phyloP scores from a whole-genome alignment of 768 basidiomycete genomes.

The Rhizopogon roseolus region DNA sequence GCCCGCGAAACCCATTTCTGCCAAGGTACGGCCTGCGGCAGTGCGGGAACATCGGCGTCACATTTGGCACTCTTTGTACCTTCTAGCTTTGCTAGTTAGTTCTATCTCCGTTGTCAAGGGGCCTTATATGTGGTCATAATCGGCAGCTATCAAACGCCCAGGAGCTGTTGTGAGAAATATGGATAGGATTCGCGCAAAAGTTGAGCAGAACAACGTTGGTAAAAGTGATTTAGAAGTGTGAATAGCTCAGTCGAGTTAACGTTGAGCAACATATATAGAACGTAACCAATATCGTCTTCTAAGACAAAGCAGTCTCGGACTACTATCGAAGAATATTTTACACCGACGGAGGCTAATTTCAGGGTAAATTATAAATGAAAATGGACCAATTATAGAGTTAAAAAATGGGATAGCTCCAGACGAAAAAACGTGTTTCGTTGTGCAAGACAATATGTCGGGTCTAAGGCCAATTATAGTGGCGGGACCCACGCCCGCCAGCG shows the following conservation, averaged over 20 bases:
- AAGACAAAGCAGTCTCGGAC: not conserved
- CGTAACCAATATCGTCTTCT: not conserved
- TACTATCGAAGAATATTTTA: not conserved
- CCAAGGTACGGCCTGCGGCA: not conserved
- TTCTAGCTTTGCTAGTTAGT: slow-evolving; percentile 8
- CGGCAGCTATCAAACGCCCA: not conserved
- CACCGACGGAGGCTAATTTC: slow-evolving; percentile 1
- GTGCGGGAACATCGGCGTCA: slow-evolving; percentile 4
- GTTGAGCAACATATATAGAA: slow-evolving; percentile 5
- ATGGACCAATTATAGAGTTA: slow-evolving; percentile 13
- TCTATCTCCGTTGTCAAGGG: slow-evolving; percentile 21
- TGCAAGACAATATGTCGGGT: slow-evolving; percentile 58
- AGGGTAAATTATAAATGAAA: slow-evolving; percentile 12
- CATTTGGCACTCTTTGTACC: slow-evolving; percentile 11
- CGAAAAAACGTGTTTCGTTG: slow-evolving; percentile 77
- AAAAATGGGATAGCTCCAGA: slow-evolving; percentile 40
- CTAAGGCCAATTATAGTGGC: slow-evolving; percentile 46
- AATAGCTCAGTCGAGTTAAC: not conserved
- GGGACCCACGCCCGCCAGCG: slow-evolving; percentile 36
- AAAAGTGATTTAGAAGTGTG: not conserved
- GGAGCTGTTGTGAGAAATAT: not conserved
- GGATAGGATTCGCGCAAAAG: not conserved
- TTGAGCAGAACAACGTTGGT: not conserved
- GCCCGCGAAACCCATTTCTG: not conserved
- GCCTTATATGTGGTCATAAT: slow-evolving; percentile 3